Percentiles rank a stretch among this genome's conserved stretches.
Conservation (phyloP, 768 basidiomycete species). For the Boletus bicolor region DNA sequence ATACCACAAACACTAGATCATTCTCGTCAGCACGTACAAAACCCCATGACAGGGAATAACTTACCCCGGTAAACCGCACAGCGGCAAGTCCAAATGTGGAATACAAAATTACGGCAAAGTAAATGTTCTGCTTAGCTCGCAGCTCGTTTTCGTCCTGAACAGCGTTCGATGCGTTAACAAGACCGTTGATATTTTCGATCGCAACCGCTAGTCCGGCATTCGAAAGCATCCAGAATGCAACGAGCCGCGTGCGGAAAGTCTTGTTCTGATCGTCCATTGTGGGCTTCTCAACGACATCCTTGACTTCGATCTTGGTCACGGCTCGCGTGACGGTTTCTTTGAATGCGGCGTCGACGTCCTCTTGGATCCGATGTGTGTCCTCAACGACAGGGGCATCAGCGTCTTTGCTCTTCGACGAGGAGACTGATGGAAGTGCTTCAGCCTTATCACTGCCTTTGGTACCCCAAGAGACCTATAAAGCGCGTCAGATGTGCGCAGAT, state of each 20-base stretch:
- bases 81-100: constrained; percentile 71
- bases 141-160: constrained; percentile 40
- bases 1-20: constrained; percentile 69
- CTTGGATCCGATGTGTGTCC: constrained; percentile 77
- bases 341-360: constrained; percentile 88
- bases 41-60: constrained; percentile 28
- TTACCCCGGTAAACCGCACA: constrained; percentile 73
- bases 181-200: constrained; percentile 72
- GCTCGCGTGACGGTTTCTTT: constrained; percentile 90
- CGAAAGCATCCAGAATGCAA: constrained; percentile 74
- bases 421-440: constrained; percentile 85
- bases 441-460: constrained; percentile 95
- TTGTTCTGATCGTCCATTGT: constrained; percentile 87
- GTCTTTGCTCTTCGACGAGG: constrained; percentile 77
- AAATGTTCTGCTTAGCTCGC: constrained; percentile 50
- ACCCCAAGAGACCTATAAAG: constrained; percentile 78
- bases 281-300: constrained; percentile 72
- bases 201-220: constrained; percentile 72
- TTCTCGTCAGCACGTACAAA: background rate
- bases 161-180: constrained; percentile 40
- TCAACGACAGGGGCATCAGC: constrained; percentile 78
- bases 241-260: constrained; percentile 89
- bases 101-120: constrained; percentile 78
- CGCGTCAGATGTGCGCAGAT: background rate
- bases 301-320: constrained; percentile 65